These are phyloP conservation scores for Claviceps quebecensis DNA, from an alignment of 2,329 filamentous ascomycete species.

Conservation along the genomic window DNA sequence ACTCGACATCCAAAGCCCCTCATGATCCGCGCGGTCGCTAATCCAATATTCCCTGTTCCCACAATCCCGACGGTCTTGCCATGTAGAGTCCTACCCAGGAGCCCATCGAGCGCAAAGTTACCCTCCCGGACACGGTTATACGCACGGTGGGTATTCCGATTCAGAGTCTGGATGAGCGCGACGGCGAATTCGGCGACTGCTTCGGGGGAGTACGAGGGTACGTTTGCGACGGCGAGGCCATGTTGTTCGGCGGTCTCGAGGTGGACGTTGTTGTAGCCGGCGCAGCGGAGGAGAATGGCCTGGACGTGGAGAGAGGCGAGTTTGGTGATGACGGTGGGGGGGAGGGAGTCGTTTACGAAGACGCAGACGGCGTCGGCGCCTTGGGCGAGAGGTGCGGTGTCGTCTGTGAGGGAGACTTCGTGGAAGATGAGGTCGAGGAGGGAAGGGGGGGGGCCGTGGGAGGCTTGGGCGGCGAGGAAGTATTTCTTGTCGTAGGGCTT, in stretches of 20 bases:
- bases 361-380: slow-evolving; percentile 46
- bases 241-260: slow-evolving; percentile 38
- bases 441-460: slow-evolving; percentile 27
- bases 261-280: slow-evolving; percentile 55
- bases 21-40: slow-evolving; percentile 47
- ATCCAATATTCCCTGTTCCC: slow-evolving; percentile 51
- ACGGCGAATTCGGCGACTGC: slow-evolving; percentile 57
- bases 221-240: slow-evolving; percentile 48
- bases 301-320: slow-evolving; percentile 37
- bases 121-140: slow-evolving; percentile 56
- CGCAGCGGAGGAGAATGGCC: slow-evolving; percentile 51
- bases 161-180: slow-evolving; percentile 52
- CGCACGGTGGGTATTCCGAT: slow-evolving; percentile 52
- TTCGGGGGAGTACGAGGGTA: slow-evolving; percentile 55
- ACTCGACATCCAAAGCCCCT: slow-evolving; percentile 50
- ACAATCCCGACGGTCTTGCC: slow-evolving; percentile 54
- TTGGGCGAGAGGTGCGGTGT: slow-evolving; percentile 40
- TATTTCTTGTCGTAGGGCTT: slow-evolving; percentile 49
- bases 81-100: slow-evolving; percentile 45
- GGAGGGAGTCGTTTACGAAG: slow-evolving; percentile 52
- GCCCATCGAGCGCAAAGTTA: slow-evolving; percentile 52
- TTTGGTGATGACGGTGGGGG: slow-evolving; percentile 33
- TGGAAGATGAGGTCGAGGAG: slow-evolving; percentile 45
- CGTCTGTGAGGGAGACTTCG: slow-evolving; percentile 38
- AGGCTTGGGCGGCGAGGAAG: slow-evolving; percentile 29